Base-by-base conservation (phyloP, 805 yeast genomes). In the Yueomyces sinensis region DNA sequence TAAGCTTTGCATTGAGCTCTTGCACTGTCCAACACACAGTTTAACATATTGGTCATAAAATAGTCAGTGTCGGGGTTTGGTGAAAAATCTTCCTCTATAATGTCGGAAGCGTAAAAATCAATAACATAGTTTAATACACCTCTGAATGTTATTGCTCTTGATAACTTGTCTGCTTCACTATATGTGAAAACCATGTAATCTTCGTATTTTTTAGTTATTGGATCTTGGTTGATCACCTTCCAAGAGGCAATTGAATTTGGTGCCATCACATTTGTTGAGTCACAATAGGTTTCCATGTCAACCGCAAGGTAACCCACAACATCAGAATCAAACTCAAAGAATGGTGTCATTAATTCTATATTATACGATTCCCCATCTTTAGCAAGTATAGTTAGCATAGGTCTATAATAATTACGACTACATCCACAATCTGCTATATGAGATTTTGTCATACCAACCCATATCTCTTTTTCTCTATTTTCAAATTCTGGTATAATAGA, bases 181-280 rank as follows among this genome's bases (percentile, higher is more conserved):
- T 62, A 30, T 1, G 63, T 50, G 15, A 63, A 38, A 4, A 54
- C 62, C 58, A 63, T 41, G 36, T 57, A 50, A 42, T 63, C 69
- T 17, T 56, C 52, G 39, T 25, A 40, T 23, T 30, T 17, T 27
- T 38, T 35, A 5, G 38, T 40, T 32, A 31, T 27, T 3, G 36
- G 34, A 28, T 42, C 40, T 29, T 40, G 43, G 11, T 31, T 27
- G 20, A 34, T 29, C 6, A 40, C 40, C 18, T 40, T 41, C 45
- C 45, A 42, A 14, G 30, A 37, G 14, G 33, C 33, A 17, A 40
- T 40, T 11, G 45, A 38, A 25, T 37, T 40, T 13, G 39, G 39
- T 18, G 36, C 35, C 19, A 42, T 29, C 9, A 37, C 31, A 22
- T 42, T 42, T 13, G 17, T 31, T 9, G 30, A 35, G 9, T 18